These are phyloP conservation scores for Ploettnerulaceae sp. DNA, from an alignment of 2,329 filamentous ascomycete species.

Conservation along the genomic window DNA sequence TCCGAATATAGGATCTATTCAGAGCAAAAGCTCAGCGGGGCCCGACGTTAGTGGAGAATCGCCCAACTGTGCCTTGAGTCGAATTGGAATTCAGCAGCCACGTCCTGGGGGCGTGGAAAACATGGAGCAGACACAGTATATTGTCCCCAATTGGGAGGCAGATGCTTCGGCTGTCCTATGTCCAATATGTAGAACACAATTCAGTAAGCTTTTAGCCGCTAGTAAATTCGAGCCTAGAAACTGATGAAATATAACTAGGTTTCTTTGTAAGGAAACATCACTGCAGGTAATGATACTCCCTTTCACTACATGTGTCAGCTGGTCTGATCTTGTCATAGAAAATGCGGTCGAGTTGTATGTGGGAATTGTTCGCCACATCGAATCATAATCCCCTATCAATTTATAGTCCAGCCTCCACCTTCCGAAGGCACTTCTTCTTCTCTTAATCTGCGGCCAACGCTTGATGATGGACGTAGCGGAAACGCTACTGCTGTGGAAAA, in stretches of 20 bases:
- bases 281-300: constrained; percentile 58
- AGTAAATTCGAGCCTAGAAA: neutral
- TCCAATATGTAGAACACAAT: constrained; percentile 75
- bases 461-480: constrained; percentile 20
- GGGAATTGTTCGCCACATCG: constrained; percentile 85
- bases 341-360: constrained; percentile 92
- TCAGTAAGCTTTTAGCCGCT: constrained; percentile 44
- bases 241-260: constrained; percentile 33
- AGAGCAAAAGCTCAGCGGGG: neutral
- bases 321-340: constrained; percentile 43
- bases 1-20: no score
- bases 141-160: constrained; percentile 79
- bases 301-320: neutral
- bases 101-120: neutral
- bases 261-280: constrained; percentile 87
- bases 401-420: constrained; percentile 73
- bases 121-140: constrained; percentile 39
- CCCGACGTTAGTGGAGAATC: neutral
- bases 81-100: neutral
- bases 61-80: neutral
- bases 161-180: constrained; percentile 78
- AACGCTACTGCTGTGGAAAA: constrained; percentile 22
- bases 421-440: constrained; percentile 18
- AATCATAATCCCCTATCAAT: constrained; percentile 90
- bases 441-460: constrained; percentile 9